Percentiles rank a stretch among this genome's conserved stretches.
Evolutionary conservation across 139 green algal species (phyloP).

Genomic region (Desmodesmus armatus): DNA sequence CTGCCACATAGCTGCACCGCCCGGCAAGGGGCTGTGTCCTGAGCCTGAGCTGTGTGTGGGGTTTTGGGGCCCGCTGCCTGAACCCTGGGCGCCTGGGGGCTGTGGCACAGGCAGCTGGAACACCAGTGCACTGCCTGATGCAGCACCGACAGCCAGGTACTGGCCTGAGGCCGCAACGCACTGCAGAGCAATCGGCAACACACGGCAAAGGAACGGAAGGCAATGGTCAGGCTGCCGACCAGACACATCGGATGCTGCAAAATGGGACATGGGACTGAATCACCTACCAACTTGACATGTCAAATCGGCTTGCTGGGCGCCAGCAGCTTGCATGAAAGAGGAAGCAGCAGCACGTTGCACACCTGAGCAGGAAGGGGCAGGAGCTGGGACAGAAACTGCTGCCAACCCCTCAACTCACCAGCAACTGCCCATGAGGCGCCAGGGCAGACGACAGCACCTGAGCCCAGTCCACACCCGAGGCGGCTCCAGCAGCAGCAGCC

Average conservation of each 20-base stretch:
- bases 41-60: background rate
- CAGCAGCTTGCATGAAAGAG: no score
- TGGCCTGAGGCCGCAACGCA: constrained; percentile 47
- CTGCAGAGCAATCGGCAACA: constrained; percentile 12
- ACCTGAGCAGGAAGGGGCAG: no score
- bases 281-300: background rate
- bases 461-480: constrained; percentile 1
- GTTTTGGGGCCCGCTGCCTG: constrained; percentile 31
- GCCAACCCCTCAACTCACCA: no score
- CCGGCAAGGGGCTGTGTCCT: background rate
- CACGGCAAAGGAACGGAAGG: background rate
- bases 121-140: constrained; percentile 43
- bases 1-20: constrained; percentile 36
- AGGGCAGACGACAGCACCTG: constrained; percentile 10
- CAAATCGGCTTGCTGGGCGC: background rate
- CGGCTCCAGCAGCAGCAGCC: background rate
- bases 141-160: constrained; percentile 60
- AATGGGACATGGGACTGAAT: background rate
- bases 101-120: constrained; percentile 53
- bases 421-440: constrained; percentile 21
- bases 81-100: constrained; percentile 18
- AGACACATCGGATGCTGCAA: background rate
- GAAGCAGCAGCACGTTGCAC: no score
- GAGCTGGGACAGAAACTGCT: no score
- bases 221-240: background rate